Conservation (phyloP, 345 rosid species). For the Citrus australasica region DNA sequence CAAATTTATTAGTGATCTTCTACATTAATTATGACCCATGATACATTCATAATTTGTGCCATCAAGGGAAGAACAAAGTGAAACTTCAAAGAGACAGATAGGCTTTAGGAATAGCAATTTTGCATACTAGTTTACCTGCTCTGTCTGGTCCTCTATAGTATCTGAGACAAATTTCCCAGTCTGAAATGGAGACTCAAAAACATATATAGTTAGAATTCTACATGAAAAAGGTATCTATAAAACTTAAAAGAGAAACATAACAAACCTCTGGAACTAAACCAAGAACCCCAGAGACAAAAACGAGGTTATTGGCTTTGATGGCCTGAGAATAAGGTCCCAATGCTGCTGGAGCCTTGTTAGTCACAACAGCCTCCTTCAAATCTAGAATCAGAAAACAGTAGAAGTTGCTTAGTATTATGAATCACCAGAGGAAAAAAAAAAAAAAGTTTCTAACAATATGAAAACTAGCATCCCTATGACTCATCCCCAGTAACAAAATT, state of each 20-base stretch:
- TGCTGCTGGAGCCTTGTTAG: slow-evolving; percentile 93
- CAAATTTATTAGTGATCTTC: neutral
- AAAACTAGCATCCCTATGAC: neutral
- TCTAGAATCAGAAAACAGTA: slow-evolving; percentile 32
- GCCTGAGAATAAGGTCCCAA: slow-evolving; percentile 95
- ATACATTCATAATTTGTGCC: too few relatives aligned
- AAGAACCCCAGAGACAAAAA: slow-evolving; percentile 79
- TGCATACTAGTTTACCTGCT: slow-evolving; percentile 53
- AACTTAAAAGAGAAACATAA: neutral
- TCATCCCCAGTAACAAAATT: neutral
- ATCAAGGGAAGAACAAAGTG: neutral
- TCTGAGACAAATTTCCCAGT: slow-evolving; percentile 78
- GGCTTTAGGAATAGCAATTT: neutral
- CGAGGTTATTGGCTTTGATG: slow-evolving; percentile 66
- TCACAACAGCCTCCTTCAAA: slow-evolving; percentile 62
- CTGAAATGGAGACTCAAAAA: slow-evolving; percentile 31
- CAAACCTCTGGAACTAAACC: slow-evolving; percentile 91
- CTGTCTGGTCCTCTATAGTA: slow-evolving; percentile 73
- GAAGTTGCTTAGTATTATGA: neutral
- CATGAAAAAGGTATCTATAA: neutral
- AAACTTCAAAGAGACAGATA: neutral
- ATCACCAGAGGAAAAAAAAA: neutral
- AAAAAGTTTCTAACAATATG: neutral
- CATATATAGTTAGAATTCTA: slow-evolving; percentile 8
- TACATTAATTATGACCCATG: neutral